Evolutionary conservation across 768 basidiomycete species (phyloP), one percentile per base, ranked within the genome.

Genomic region (Austroboletus eburneus): DNA sequence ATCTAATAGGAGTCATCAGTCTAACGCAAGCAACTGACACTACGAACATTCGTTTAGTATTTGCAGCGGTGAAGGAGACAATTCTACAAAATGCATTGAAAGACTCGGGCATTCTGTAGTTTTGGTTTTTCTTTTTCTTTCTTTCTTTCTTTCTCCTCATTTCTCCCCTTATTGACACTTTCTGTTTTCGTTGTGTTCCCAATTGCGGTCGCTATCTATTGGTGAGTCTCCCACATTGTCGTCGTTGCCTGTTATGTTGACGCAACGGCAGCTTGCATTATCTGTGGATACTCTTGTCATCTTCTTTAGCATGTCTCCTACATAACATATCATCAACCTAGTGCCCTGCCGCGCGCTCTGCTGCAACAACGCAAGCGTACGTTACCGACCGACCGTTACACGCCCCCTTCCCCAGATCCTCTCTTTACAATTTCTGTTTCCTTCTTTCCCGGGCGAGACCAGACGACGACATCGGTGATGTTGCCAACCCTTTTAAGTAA

Each of bases 61-160:
- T 93, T 50, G 87, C 87, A 0, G 88, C 88, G 0, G 88, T 91
- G 38, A 91, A 91, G 68, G 91, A 94, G 69, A 93, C 91, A n/a
- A 92, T 94, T 45, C 63, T 93, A 45, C 87, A 90, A 67, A 92
- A 91, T 61, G 90, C 90, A 3, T 70, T 92, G 6, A 81, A 86
- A 61, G 90, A 91, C 57, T 86, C 83, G 0, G 90, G 90, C 46
- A 91, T 92, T 57, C 78, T 93, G 61, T 83, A 68, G 57, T 32
- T 6, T 37, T 30, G 14, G 17, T 7, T 13, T 38, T 40, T 34
- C 9, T 29, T 17, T 43, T n/a, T 17, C 25, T 17, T 21, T 22
- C 18, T 39, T 29, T 9, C 37, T n/a, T 6, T 27, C 41, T 23
- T 6, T 21, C 35, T 38, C 8, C 39, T 20, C n/a, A 25, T 17